Evolutionary conservation across 2,329 filamentous ascomycete species (phyloP).

Genomic region (Fusarium neocosmosporiellum): DNA sequence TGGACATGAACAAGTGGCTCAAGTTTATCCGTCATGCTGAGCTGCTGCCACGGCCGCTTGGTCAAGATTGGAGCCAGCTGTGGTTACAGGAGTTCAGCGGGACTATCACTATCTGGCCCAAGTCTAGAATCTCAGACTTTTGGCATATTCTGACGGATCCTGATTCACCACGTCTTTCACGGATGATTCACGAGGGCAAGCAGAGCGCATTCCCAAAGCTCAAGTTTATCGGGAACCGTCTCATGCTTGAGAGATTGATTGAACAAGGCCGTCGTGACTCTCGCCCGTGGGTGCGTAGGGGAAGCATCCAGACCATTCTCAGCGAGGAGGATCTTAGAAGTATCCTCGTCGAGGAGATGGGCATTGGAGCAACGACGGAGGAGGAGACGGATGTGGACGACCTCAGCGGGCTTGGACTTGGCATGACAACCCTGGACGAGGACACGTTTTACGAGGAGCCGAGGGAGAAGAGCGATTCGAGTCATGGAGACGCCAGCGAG

Average conservation of each 20-base stretch:
- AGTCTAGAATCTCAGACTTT: slow-evolving; percentile 82
- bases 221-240: slow-evolving; percentile 88
- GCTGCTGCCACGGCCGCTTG: slow-evolving; percentile 86
- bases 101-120: slow-evolving; percentile 96
- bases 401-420: slow-evolving; percentile 38
- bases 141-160: slow-evolving; percentile 89
- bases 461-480: slow-evolving; percentile 34
- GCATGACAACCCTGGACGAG: slow-evolving; percentile 43
- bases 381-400: slow-evolving; percentile 53
- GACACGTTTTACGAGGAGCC: slow-evolving; percentile 39
- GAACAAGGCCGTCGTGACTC: slow-evolving; percentile 68
- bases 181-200: slow-evolving; percentile 92
- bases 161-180: slow-evolving; percentile 76
- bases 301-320: slow-evolving; percentile 69
- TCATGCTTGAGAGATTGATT: slow-evolving; percentile 82
- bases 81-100: slow-evolving; percentile 97
- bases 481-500: slow-evolving; percentile 4
- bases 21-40: slow-evolving; percentile 94
- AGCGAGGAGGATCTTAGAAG: slow-evolving; percentile 69
- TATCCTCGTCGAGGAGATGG: slow-evolving; percentile 55
- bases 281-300: slow-evolving; percentile 58
- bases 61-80: slow-evolving; percentile 96
- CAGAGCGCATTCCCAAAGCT: slow-evolving; percentile 91
- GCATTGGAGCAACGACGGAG: slow-evolving; percentile 48
- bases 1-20: slow-evolving; percentile 97